A percentile compares a stretch with the other conserved stretches of the same genome.
Evolutionary conservation across 805 yeast genomes (phyloP).

Genomic region (Yamadazyma laniorum): DNA sequence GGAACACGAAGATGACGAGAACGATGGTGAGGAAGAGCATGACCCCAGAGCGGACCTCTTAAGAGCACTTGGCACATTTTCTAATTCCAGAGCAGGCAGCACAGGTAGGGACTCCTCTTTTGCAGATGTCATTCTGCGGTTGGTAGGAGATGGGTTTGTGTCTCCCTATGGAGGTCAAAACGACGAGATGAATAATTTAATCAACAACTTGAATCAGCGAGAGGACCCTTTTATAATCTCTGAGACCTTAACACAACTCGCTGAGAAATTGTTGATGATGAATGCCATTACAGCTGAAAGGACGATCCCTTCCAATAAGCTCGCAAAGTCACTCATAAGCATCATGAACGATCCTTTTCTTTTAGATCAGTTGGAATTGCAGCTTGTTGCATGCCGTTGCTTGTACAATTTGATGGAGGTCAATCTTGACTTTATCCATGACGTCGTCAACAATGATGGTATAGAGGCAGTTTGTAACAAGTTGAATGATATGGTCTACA

Average conservation of each 20-base stretch:
- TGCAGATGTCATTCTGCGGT: constrained; percentile 33
- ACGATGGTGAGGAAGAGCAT: constrained; percentile 10
- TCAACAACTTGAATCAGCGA: constrained; percentile 38
- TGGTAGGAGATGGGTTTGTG: constrained; percentile 29
- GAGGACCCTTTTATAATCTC: constrained; percentile 61
- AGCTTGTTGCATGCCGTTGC: constrained; percentile 79
- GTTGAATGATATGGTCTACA: constrained; percentile 71
- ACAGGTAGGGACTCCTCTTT: constrained; percentile 18
- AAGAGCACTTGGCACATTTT: constrained; percentile 24
- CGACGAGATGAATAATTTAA: constrained; percentile 32
- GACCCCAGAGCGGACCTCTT: constrained; percentile 25
- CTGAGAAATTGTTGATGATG: constrained; percentile 67
- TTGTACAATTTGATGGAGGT: constrained; percentile 78
- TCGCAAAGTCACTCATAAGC: constrained; percentile 54
- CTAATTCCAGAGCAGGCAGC: constrained; percentile 2
- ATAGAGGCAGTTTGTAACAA: constrained; percentile 65
- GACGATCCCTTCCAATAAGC: constrained; percentile 54
- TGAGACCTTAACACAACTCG: constrained; percentile 64
- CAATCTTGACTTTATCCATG: constrained; percentile 59
- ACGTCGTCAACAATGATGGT: constrained; percentile 63
- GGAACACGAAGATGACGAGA: constrained; percentile 8
- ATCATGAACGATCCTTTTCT: constrained; percentile 58
- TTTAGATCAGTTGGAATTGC: constrained; percentile 72
- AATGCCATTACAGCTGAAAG: constrained; percentile 62
- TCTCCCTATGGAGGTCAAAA: constrained; percentile 19